phyloP scores from a whole-genome alignment of 78 protist genomes.

The Dictyostelium purpureum region DNA sequence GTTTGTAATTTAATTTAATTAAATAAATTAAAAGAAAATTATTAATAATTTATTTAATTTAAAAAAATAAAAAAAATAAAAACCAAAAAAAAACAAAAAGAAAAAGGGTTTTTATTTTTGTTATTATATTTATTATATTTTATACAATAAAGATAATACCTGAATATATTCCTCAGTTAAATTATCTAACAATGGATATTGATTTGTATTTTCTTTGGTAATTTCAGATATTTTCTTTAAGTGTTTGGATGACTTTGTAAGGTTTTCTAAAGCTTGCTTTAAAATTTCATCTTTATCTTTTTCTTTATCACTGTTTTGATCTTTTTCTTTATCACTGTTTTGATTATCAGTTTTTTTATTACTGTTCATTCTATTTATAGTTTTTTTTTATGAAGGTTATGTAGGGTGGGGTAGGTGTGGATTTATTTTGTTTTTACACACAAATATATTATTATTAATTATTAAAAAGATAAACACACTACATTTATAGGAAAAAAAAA shows the following conservation, averaged over 20 bases:
- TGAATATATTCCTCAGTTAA: not conserved
- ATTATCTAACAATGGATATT: constrained; percentile 8
- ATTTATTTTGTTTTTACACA: not conserved
- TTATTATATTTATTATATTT: not conserved
- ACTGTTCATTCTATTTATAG: not conserved
- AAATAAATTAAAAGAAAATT: not conserved
- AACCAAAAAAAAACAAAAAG: not conserved
- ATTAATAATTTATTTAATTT: no score
- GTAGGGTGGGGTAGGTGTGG: no score
- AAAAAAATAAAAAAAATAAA: not conserved
- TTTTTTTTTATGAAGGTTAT: not conserved
- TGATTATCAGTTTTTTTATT: not conserved
- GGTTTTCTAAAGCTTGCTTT: not conserved
- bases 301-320: not conserved
- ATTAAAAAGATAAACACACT: not conserved
- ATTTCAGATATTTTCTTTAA: not conserved
- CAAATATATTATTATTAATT: not conserved
- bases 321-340: not conserved
- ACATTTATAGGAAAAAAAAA: no score
- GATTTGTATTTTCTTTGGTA: not conserved
- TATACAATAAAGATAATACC: not conserved
- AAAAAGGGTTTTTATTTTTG: not conserved
- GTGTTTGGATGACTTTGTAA: not conserved
- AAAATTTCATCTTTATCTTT: not conserved
- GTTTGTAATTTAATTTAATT: not conserved